Evolutionary conservation across 345 rosid species (phyloP).

Genomic region (Gossypium australe): DNA sequence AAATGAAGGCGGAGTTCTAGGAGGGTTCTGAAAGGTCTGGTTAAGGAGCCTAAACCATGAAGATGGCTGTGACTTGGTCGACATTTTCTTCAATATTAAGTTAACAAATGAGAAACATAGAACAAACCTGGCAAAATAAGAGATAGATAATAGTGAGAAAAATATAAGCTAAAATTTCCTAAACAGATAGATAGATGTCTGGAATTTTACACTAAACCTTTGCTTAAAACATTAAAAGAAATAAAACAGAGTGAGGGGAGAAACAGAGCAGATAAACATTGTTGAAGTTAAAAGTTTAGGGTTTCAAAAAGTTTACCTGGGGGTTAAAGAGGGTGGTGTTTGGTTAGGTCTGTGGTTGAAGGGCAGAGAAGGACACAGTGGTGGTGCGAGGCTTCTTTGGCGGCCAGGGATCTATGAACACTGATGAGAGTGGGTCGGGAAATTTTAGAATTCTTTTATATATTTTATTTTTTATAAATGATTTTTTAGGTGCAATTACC

Average conservation of each 20-base stretch:
- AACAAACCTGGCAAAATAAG: not conserved
- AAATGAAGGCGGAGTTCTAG: slow-evolving; percentile 6
- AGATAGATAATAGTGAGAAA: not conserved
- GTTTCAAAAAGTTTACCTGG: not conserved
- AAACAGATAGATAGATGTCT: too few species aligned
- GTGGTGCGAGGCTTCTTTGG: not conserved
- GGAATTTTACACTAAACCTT: too few species aligned
- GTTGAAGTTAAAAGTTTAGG: not conserved
- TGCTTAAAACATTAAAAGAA: too few species aligned
- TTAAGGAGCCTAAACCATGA: slow-evolving; percentile 41
- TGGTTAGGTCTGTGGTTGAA: not conserved
- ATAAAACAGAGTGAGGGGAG: not conserved
- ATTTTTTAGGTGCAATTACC: too few species aligned
- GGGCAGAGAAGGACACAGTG: not conserved
- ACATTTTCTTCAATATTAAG: slow-evolving; percentile 24
- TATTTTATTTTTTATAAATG: too few species aligned
- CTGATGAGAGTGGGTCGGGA: not conserved
- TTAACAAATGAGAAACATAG: slow-evolving; percentile 21
- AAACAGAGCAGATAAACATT: not conserved
- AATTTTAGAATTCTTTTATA: too few species aligned
- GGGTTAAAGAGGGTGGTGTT: not conserved
- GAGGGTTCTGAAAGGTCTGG: slow-evolving; percentile 10
- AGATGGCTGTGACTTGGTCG: slow-evolving; percentile 26
- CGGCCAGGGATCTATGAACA: not conserved
- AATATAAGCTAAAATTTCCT: too few species aligned